Percentiles rank a stretch among this genome's conserved stretches.
Evolutionary conservation across 2,329 filamentous ascomycete species (phyloP).

Genomic region (Coniella lustricola): DNA sequence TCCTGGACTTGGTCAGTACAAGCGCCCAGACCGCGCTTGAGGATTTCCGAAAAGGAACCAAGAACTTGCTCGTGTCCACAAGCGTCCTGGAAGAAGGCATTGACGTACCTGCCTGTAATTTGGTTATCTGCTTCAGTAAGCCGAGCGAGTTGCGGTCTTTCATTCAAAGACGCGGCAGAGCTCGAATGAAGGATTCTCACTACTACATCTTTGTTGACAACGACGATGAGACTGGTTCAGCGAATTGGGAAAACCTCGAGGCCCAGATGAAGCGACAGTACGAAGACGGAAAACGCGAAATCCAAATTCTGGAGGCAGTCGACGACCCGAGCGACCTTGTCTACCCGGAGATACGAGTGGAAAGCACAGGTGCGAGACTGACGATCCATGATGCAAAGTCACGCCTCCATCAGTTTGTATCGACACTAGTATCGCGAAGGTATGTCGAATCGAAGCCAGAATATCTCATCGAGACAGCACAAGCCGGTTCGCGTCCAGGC

Average conservation of each 20-base stretch:
- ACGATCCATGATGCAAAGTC: constrained; percentile 65
- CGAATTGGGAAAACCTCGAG: constrained; percentile 62
- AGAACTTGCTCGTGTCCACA: constrained; percentile 55
- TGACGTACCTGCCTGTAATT: constrained; percentile 57
- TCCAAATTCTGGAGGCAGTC: constrained; percentile 36
- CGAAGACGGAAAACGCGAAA: constrained; percentile 52
- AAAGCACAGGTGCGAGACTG: constrained; percentile 53
- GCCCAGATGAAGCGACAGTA: constrained; percentile 64
- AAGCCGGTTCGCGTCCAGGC: constrained; percentile 19
- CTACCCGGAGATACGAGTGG: constrained; percentile 29
- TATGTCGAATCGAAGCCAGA: constrained; percentile 62
- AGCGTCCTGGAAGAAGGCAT: constrained; percentile 62
- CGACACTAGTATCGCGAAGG: constrained; percentile 46
- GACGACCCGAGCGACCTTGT: constrained; percentile 35
- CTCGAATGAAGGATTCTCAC: constrained; percentile 42
- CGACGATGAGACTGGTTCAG: constrained; percentile 20
- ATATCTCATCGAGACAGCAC: constrained; percentile 49
- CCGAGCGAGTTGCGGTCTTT: constrained; percentile 47
- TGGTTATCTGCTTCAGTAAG: constrained; percentile 51
- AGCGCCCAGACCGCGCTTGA: constrained; percentile 33
- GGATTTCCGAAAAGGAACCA: constrained; percentile 45
- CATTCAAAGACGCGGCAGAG: constrained; percentile 50
- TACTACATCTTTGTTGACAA: constrained; percentile 40
- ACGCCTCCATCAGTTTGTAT: constrained; percentile 82
- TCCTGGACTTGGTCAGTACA: constrained; percentile 30